Percentiles rank a stretch among this genome's conserved stretches.
Conservation (phyloP, 257 asterid species). For the Cynanchum wilfordii region DNA sequence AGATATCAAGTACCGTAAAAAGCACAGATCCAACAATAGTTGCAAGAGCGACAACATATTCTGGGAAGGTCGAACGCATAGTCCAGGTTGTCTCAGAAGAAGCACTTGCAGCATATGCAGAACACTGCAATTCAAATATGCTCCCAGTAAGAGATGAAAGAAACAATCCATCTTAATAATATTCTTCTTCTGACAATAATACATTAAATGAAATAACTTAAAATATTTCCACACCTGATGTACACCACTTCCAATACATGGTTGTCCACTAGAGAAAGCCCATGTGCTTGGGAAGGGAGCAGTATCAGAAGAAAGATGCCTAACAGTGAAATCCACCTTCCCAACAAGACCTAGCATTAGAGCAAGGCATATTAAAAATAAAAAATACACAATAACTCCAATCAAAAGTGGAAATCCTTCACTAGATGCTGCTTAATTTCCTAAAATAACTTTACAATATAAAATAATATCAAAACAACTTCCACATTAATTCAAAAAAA, state of each 20-base stretch:
- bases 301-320: slow-evolving; percentile 82
- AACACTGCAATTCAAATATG: slow-evolving; percentile 50
- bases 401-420: background rate
- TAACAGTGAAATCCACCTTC: slow-evolving; percentile 93
- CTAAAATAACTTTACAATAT: background rate
- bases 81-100: slow-evolving; percentile 94
- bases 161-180: background rate
- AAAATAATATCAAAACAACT: background rate
- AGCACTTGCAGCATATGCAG: slow-evolving; percentile 69
- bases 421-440: background rate
- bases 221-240: slow-evolving; percentile 48
- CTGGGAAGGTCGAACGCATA: slow-evolving; percentile 91
- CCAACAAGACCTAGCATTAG: slow-evolving; percentile 66
- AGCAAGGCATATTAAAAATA: slow-evolving; percentile 7
- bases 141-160: slow-evolving; percentile 12
- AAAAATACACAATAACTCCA: background rate
- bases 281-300: slow-evolving; percentile 56
- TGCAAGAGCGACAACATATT: slow-evolving; percentile 93
- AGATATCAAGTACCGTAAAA: slow-evolving; percentile 57
- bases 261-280: slow-evolving; percentile 51
- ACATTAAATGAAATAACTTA: background rate
- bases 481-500: background rate
- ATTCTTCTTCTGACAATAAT: background rate
- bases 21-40: slow-evolving; percentile 94
- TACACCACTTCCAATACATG: slow-evolving; percentile 66